Evolutionary conservation across 2,329 filamentous ascomycete genomes (phyloP), one percentile per base, ranked within the genome.

Genomic region (Aspergillus aculeatus): DNA sequence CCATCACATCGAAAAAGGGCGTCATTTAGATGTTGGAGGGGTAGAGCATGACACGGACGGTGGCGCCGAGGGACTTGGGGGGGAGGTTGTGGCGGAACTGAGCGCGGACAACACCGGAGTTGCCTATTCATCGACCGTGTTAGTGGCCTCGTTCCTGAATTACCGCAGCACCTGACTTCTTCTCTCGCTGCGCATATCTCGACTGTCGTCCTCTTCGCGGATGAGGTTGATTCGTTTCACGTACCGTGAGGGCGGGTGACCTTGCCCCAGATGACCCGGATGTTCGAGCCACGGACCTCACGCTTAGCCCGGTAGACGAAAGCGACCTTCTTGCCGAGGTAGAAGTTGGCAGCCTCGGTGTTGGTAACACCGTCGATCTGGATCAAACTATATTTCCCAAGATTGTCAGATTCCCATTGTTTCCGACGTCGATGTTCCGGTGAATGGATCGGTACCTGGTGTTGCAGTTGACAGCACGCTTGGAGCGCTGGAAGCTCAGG

Each of bases 241-340:
- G 74, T 90, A 94, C 91, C 94, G 84, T 98, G 94, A 80, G 92
- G 89, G 78, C 92, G 86, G 79, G 92, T 96, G 80, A 98, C 89
- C 86, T 96, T 97, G 85, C 94, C 94, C 92, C 93, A 98, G 85
- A 98, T 97, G 74, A 98, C 90, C 78, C 94, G 89, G 84, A 98
- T 96, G 89, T 98, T 98, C 81, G 92, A 94, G 80, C 95, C 95
- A 76, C 94, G 91, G 78, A 96, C 86, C 86, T 96, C 92, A 83
- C 89, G 93, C 83, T 91, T 89, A 74, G 89, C 94, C 78, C 93
- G 92, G 88, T 98, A 99, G 82, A 99, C 92, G 82, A 92, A 99
- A 80, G 95, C 95, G 80, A 98, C 88, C 85, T 93, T 93, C 90
- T 99, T 99, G 84, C 95, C 95, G 71, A 92, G 85, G 86, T 99